Percentiles rank a stretch among this genome's conserved stretches.
These are phyloP conservation scores for Trichoderma atroviride DNA, from an alignment of 2,329 filamentous ascomycete genomes.

Conservation along the genomic window DNA sequence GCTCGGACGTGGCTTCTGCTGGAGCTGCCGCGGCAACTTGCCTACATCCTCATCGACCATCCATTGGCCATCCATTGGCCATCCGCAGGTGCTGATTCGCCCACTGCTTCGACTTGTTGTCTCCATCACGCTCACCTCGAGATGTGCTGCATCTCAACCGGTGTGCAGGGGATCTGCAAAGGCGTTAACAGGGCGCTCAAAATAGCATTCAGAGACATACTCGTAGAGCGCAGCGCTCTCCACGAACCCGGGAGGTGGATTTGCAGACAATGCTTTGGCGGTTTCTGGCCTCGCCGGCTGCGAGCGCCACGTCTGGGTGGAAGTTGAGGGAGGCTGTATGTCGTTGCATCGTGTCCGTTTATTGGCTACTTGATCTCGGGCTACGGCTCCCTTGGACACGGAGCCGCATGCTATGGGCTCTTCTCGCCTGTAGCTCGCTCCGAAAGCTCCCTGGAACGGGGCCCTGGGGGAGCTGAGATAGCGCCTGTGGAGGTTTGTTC, in stretches of 20 bases:
- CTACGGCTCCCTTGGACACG: neutral
- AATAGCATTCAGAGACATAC: neutral
- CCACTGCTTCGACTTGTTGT: neutral
- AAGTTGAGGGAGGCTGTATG: neutral
- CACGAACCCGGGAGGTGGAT: neutral
- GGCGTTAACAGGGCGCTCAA: neutral
- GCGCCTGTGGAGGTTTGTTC: slow-evolving; percentile 2
- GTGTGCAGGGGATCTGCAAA: slow-evolving; percentile 16
- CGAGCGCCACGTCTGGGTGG: neutral
- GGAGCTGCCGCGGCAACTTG: slow-evolving; percentile 14
- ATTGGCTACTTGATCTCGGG: slow-evolving; percentile 6
- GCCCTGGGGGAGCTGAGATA: neutral
- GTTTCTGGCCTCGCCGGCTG: slow-evolving; percentile 4
- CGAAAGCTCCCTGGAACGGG: neutral
- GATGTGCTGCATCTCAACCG: slow-evolving; percentile 15
- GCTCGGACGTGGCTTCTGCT: slow-evolving; percentile 6
- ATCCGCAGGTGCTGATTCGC: slow-evolving; percentile 3
- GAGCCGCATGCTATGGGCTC: slow-evolving; percentile 5
- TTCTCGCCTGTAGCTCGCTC: slow-evolving; percentile 8
- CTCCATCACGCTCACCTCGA: slow-evolving; percentile 10
- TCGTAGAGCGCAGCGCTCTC: neutral
- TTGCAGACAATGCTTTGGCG: neutral
- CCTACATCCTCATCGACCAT: slow-evolving; percentile 10
- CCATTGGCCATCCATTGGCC: neutral
- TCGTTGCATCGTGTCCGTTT: neutral